Evolutionary conservation across 306 rosid genomes (phyloP).

Genomic region (Prunus kanzakura): DNA sequence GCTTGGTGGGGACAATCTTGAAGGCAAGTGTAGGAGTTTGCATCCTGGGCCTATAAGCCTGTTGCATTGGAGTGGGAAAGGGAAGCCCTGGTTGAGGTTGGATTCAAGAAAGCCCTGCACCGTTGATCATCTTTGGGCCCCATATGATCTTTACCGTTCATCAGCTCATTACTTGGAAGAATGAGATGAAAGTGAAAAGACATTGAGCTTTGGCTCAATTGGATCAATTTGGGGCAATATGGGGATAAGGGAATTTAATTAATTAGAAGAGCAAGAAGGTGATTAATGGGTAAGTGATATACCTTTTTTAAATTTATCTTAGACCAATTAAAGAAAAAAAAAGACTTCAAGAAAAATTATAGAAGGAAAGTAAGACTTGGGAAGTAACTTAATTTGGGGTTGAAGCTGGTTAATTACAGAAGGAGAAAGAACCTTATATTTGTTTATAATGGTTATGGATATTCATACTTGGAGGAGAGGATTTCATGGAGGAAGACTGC

Average conservation of each 20-base stretch:
- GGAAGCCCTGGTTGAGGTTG: slow-evolving; percentile 89
- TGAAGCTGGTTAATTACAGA: slow-evolving; percentile 3
- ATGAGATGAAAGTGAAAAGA: slow-evolving; percentile 19
- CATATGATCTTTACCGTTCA: slow-evolving; percentile 73
- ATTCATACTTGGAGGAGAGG: neutral
- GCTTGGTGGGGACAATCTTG: slow-evolving; percentile 78
- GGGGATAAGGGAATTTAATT: slow-evolving; percentile 20
- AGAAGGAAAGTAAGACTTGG: neutral
- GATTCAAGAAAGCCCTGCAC: slow-evolving; percentile 81
- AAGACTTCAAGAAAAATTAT: neutral
- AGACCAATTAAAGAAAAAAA: neutral
- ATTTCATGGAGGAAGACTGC: neutral
- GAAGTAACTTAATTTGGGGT: slow-evolving; percentile 1
- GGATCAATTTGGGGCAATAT: neutral
- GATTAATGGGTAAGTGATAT: slow-evolving; percentile 18
- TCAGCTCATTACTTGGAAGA: slow-evolving; percentile 60
- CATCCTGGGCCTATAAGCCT: slow-evolving; percentile 85
- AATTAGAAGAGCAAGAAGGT: slow-evolving; percentile 13
- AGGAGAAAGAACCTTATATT: neutral
- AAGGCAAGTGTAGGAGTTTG: slow-evolving; percentile 69
- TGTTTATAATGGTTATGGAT: too few species aligned
- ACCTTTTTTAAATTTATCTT: neutral
- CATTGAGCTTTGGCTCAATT: neutral
- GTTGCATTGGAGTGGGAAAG: slow-evolving; percentile 94
- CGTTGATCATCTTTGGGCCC: slow-evolving; percentile 85